Percentiles rank a stretch among this genome's conserved stretches.
phyloP scores from a whole-genome alignment of 1,139 yeast species.

The Debaryomycetaceae sp. region DNA sequence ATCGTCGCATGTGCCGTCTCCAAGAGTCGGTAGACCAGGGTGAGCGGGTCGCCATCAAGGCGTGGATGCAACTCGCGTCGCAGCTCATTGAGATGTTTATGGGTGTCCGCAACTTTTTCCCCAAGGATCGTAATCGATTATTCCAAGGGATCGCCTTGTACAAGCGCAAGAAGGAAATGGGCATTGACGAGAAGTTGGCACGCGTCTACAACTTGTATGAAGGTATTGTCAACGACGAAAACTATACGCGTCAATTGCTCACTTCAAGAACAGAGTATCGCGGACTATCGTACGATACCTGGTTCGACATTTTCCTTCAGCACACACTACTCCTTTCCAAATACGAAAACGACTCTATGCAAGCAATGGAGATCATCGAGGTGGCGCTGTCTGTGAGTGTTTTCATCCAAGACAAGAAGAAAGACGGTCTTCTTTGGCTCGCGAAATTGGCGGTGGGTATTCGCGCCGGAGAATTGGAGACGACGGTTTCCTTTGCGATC shows the following conservation, averaged over 20 bases:
- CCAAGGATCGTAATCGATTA: slow-evolving; percentile 56
- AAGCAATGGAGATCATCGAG: slow-evolving; percentile 61
- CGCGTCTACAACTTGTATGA: slow-evolving; percentile 57
- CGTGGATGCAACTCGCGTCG: slow-evolving; percentile 80
- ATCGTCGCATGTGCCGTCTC: slow-evolving; percentile 48
- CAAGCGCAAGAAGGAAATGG: slow-evolving; percentile 49
- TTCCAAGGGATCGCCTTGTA: slow-evolving; percentile 61
- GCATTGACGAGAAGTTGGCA: slow-evolving; percentile 62
- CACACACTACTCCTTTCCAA: slow-evolving; percentile 58
- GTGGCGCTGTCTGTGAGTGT: slow-evolving; percentile 71
- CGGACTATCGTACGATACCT: slow-evolving; percentile 64
- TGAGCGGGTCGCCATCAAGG: slow-evolving; percentile 51
- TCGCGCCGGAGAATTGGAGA: slow-evolving; percentile 37
- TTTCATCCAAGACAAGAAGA: slow-evolving; percentile 50
- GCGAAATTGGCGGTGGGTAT: slow-evolving; percentile 58
- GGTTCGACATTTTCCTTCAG: slow-evolving; percentile 81
- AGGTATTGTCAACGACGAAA: slow-evolving; percentile 40
- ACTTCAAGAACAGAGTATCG: slow-evolving; percentile 49
- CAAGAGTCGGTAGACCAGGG: slow-evolving; percentile 43
- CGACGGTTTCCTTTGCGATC: slow-evolving; percentile 40
- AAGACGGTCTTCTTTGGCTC: slow-evolving; percentile 47
- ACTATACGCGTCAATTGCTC: slow-evolving; percentile 22
- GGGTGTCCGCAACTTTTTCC: slow-evolving; percentile 66
- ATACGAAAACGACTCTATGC: slow-evolving; percentile 47
- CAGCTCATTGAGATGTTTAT: slow-evolving; percentile 77